phyloP scores from a whole-genome alignment of 1,284 basidiomycete genomes.

The Naganishia liquefaciens region DNA sequence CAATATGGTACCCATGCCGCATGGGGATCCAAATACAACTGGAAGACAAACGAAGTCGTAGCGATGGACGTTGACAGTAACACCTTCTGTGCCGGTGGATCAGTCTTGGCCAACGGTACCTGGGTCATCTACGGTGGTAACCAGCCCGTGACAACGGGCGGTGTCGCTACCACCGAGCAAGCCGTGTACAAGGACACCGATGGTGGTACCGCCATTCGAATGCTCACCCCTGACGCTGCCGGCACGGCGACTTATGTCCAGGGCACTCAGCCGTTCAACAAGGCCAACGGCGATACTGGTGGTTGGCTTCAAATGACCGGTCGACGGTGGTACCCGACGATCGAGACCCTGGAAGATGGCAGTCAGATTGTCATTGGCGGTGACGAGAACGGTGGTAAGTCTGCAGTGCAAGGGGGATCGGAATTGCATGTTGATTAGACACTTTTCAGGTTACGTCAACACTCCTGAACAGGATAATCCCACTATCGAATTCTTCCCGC shows the following conservation, averaged over 20 bases:
- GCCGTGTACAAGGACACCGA: conserved; percentile 61
- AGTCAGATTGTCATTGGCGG: conserved; percentile 58
- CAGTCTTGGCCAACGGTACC: conserved; percentile 58
- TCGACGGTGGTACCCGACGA: conserved; percentile 77
- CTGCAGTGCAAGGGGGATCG: neutral
- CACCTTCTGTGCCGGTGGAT: conserved; percentile 67
- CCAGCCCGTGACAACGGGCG: conserved; percentile 56
- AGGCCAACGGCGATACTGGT: conserved; percentile 41
- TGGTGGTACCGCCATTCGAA: conserved; percentile 63
- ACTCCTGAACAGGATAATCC: conserved; percentile 72
- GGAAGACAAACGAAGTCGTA: conserved; percentile 54
- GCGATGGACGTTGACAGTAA: conserved; percentile 76
- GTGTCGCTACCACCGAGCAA: conserved; percentile 46
- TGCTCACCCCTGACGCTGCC: conserved; percentile 72
- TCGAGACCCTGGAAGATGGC: conserved; percentile 58
- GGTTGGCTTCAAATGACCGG: conserved; percentile 72
- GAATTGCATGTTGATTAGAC: neutral
- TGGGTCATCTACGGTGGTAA: conserved; percentile 61
- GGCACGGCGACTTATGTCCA: conserved; percentile 77
- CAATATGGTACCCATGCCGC: conserved; percentile 47
- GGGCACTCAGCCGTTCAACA: conserved; percentile 56
- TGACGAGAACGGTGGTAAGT: conserved; percentile 51
- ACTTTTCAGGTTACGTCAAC: conserved; percentile 71
- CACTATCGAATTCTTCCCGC: conserved; percentile 72
- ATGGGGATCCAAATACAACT: conserved; percentile 57